Percentiles rank a stretch among this genome's conserved stretches.
Conservation (phyloP, 257 asterid genomes). For the Nemophila menziesii region DNA sequence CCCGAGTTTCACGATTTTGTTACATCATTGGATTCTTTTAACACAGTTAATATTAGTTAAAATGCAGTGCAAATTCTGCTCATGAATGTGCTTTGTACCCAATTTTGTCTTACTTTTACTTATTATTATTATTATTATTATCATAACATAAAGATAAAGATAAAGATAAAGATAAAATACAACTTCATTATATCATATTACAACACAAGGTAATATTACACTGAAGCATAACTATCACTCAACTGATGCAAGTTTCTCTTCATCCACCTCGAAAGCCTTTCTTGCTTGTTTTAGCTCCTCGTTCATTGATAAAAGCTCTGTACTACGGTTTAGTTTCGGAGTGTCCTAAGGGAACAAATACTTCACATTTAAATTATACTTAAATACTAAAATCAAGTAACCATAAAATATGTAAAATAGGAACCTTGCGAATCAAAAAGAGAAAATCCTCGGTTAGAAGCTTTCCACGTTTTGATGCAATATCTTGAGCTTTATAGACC, state of each 20-base stretch:
- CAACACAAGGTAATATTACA: no score
- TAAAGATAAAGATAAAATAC: no score
- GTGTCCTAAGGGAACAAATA: slow-evolving; percentile 39
- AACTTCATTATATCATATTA: no score
- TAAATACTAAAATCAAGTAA: not conserved
- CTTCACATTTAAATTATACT: not conserved
- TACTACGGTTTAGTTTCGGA: slow-evolving; percentile 68
- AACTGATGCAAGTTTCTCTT: slow-evolving; percentile 59
- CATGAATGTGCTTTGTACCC: no score
- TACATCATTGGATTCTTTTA: no score
- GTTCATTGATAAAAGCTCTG: slow-evolving; percentile 73
- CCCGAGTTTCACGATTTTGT: no score
- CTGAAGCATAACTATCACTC: no score
- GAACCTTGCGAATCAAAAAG: slow-evolving; percentile 69
- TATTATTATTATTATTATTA: no score
- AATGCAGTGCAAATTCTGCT: no score
- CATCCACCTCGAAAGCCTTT: slow-evolving; percentile 69
- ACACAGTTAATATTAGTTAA: no score
- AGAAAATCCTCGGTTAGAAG: slow-evolving; percentile 82
- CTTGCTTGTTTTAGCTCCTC: slow-evolving; percentile 90
- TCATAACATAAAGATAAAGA: no score
- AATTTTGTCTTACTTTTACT: no score
- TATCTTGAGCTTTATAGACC: slow-evolving; percentile 89
- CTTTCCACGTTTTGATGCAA: slow-evolving; percentile 73
- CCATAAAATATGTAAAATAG: not conserved